Base-by-base conservation (phyloP, 1,284 basidiomycete genomes). In the Chiua sp. region DNA sequence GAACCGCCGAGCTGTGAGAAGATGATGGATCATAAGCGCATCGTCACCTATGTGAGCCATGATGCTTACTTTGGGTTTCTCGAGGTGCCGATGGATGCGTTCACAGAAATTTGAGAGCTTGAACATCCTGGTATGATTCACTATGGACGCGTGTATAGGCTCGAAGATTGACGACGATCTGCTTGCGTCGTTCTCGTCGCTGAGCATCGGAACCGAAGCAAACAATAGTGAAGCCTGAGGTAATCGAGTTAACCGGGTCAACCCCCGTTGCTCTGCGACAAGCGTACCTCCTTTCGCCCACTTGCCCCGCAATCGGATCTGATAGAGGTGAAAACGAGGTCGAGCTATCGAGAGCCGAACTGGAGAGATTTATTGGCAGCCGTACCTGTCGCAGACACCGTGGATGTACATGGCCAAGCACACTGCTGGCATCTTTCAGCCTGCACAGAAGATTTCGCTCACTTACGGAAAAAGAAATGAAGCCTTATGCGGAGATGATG, bases 261-360 rank as follows among this genome's bases (percentile, higher is more conserved):
- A 37, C 47, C 7, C 16, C 30, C n/a, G n/a, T 51, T 7, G 60
- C 51, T 75, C 22, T 23, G 56, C 16, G 46, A 73, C 48, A 64
- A 58, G 44, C 37, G 55, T 35, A 58, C 63, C 22, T 51, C 63
- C 2, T 59, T 68, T 10, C 63, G 60, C 22, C 8, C 62, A 4
- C 49, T 72, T 11, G 70, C 77, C 12, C 71, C 79, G 2, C 80
- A 81, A 47, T 65, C 70, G 4, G 56, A 72, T 39, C 51, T 81
- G 54, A 64, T 82, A 55, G 80, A 82, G 55, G 62, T 82, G 53
- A 74, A 75, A 47, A 81, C 80, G 32, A 71, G 78, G 37, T 70
- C 76, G 2, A 47, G 32, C 3, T 47, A 55, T 32, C 63, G 65
- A 12, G 62, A 70, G 13, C 61, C 70, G 18, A 69, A 78, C 44